Base-by-base conservation (phyloP, 768 basidiomycete species). In the Pleurotus tuoliensis region DNA sequence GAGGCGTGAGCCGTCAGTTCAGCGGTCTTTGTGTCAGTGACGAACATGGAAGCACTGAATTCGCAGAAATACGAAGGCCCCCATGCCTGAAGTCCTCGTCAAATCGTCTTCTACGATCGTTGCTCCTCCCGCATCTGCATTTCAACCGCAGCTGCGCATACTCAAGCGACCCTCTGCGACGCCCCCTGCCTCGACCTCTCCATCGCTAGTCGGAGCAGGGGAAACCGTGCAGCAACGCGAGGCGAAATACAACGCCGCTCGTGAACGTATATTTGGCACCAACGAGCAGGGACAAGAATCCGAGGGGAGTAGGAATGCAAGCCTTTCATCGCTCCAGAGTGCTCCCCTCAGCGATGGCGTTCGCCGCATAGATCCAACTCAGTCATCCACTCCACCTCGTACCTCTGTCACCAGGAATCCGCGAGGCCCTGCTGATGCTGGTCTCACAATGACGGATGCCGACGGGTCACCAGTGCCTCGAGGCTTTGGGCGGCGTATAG, bases 241-340 rank as follows among this genome's bases (percentile, higher is more conserved):
- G 66, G 85, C 82, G 15, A 79, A 83, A 54, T 92, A 92, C 66
- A 80, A 85, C 56, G 87, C 83, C 16, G 88, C 90, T 2, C 73
- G 90, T 24, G 82, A 86, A 55, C 78, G 90, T 18, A 91, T 92
- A 52, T 92, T 91, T 58, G 83, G 84, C 3, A 62, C 37, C 4
- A 24, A 9, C 24, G 41, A 44, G n/a, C 51, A 53, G 18, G 51
- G n/a, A 16, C 51, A 13, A n/a, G 51, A n/a, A 38, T 16, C 24
- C 30, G 49, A 51, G 49, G 51, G 39, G n/a, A 16, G n/a, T 16
- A 44, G 12, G 41, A 44, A n/a, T 16, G n/a, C 41, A 44, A 22
- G 41, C 41, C 20, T 44, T n/a, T 16, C 41, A 44, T 44, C 41
- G n/a, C 20, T 44, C n/a, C n/a, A 16, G 41, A 44, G 41, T 22